Evolutionary conservation across 129 eudicot genomes (phyloP).

Genomic region (Chrysanthemum lavandulifolium): DNA sequence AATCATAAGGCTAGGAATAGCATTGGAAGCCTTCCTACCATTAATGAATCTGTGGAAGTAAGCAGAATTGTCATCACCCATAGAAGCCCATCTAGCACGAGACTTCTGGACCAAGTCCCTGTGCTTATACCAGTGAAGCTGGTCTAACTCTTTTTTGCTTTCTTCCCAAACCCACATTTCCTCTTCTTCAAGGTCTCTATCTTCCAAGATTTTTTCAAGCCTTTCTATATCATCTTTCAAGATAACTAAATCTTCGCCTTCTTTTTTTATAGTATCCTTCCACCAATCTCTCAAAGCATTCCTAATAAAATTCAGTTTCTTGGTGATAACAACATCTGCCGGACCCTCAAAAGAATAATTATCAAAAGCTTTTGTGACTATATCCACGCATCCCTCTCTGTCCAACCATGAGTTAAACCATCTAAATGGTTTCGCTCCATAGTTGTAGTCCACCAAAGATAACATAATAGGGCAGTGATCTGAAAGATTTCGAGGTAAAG

Average conservation of each 20-base stretch:
- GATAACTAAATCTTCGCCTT: neutral
- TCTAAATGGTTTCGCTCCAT: too few relatives aligned
- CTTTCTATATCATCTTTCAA: neutral
- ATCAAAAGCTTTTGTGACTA: neutral
- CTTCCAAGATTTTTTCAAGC: neutral
- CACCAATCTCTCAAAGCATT: neutral
- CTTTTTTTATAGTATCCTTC: neutral
- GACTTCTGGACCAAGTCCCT: neutral
- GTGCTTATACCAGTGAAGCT: neutral
- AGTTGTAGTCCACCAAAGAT: too few relatives aligned
- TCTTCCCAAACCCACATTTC: neutral
- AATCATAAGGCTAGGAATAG: neutral
- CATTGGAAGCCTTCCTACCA: neutral
- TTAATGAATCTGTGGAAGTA: neutral
- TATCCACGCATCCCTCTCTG: too few relatives aligned
- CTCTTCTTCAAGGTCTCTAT: neutral
- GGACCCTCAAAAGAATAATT: neutral
- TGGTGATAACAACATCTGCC: neutral
- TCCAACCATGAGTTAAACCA: too few relatives aligned
- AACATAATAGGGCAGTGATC: neutral
- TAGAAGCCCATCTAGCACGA: neutral
- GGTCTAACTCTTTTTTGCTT: neutral
- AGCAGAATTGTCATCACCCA: neutral
- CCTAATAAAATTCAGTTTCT: neutral
- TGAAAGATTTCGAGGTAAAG: neutral